These are phyloP conservation scores for Aspergillus indologenus DNA, from an alignment of 495 filamentous ascomycete genomes.

Conservation along the genomic window DNA sequence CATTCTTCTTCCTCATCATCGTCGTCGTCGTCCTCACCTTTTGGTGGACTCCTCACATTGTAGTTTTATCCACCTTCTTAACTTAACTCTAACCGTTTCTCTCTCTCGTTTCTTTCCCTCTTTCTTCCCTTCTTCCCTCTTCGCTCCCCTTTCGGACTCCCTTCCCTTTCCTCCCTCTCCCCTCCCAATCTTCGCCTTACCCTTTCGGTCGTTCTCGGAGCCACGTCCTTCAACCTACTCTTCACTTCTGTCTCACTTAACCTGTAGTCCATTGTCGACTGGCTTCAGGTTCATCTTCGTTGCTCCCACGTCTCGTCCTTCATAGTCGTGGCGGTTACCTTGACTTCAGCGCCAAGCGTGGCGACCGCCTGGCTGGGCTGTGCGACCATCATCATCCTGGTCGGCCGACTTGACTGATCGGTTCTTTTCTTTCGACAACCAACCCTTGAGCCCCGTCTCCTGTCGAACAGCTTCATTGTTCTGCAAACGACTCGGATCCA, in stretches of 20 bases:
- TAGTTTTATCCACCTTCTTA: slow-evolving; percentile 4
- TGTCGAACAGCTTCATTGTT: not conserved
- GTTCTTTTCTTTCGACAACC: slow-evolving; percentile 9
- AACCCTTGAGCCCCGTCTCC: slow-evolving; percentile 3
- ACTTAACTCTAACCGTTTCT: slow-evolving; percentile 10
- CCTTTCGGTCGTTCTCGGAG: slow-evolving; percentile 6
- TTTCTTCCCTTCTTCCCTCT: slow-evolving; percentile 11
- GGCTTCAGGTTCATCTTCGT: slow-evolving; percentile 5
- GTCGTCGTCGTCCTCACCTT: not conserved
- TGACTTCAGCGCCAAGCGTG: slow-evolving; percentile 26
- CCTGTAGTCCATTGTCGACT: not conserved
- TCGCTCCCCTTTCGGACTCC: slow-evolving; percentile 14
- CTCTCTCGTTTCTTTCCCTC: slow-evolving; percentile 11
- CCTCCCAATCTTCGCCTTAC: slow-evolving; percentile 13
- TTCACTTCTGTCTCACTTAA: not conserved
- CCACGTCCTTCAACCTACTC: not conserved
- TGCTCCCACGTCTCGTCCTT: not conserved
- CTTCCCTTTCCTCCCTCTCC: slow-evolving; percentile 9
- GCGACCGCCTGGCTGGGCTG: slow-evolving; percentile 31
- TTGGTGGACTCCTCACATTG: not conserved
- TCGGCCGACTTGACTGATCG: slow-evolving; percentile 21
- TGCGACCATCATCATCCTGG: slow-evolving; percentile 23
- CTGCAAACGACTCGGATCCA: not conserved
- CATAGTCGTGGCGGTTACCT: slow-evolving; percentile 18
- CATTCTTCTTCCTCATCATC: not conserved